Percentiles rank a stretch among this genome's conserved stretches.
These are phyloP conservation scores for Neocallimastix lanati DNA, from an alignment of 192 early-diverging fungal genomes.

Conservation along the genomic window DNA sequence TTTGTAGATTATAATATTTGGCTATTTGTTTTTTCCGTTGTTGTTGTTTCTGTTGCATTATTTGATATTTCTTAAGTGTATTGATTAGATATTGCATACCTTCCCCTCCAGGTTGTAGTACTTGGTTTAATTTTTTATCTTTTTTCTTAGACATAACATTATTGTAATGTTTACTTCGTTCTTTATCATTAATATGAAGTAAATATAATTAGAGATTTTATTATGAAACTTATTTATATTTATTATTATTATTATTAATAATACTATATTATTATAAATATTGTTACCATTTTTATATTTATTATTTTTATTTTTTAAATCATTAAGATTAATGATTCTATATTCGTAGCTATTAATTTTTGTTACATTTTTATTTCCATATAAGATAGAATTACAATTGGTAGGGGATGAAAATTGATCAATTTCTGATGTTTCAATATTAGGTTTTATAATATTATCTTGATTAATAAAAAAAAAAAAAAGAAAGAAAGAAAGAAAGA, in stretches of 20 bases:
- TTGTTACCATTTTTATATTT: background rate
- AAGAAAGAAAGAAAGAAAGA: too few relatives aligned
- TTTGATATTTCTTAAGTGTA: background rate
- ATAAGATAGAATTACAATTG: background rate
- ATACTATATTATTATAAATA: background rate
- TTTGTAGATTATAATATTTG: background rate
- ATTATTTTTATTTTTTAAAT: background rate
- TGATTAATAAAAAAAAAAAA: too few relatives aligned
- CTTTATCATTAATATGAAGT: background rate
- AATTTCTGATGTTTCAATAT: background rate
- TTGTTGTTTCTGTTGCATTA: background rate
- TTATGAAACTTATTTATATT: background rate
- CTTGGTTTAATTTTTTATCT: background rate
- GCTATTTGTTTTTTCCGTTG: background rate
- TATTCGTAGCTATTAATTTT: background rate
- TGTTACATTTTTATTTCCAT: background rate
- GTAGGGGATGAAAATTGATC: background rate
- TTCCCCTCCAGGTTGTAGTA: background rate
- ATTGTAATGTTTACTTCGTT: background rate
- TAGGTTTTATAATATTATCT: background rate
- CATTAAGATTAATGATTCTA: background rate
- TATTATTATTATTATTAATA: background rate
- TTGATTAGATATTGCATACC: background rate
- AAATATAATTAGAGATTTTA: background rate
- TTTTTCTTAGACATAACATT: background rate